Evolutionary conservation across 2,329 filamentous ascomycete species (phyloP), one percentile per base, ranked within the genome.

Genomic region (Cytospora piceae): DNA sequence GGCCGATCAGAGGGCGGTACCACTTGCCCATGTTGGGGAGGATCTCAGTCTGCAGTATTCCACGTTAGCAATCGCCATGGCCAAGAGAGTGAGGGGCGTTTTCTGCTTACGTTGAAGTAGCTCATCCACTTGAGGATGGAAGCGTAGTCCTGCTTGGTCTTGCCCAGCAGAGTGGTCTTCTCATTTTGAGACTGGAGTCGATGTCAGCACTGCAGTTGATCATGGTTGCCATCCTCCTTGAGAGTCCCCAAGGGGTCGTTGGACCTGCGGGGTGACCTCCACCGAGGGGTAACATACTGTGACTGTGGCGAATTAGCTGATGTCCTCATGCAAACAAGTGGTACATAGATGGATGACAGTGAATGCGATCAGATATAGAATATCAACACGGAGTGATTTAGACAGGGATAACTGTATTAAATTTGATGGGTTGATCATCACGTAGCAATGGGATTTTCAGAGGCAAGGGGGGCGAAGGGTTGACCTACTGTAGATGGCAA

Each of bases 141-240:
- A 74, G 95, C 95, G 82, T 98, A 94, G 79, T 99, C 95, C 86
- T 99, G 94, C 91, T 99, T 99, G 84, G 94, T 99, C 90, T 98
- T 98, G 78, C 95, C 95, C 75, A 99, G 89, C 72, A 99, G 93
- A 73, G 93, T 96, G 75, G 95, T 99, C 91, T 98, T 98, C 90
- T 98, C 95, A 81, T 99, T 99, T 85, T 99, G 95, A 74, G 95
- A 98, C 66, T 68, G 34, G 31, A 58, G 7, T 22, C 27, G 7
- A 34, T 27, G 53, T 66, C 60, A 65, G 57, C 24, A 55, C 46
- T 49, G 46, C 46, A 24, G 11, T 39, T 20, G 6, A 55, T 60
- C 57, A 49, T 14, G 20, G n/a, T 31, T 29, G 20, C 15, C 9
- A 11, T 32, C 17, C 20, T 31, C 32, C 24, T 9, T 49, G 22